Base-by-base conservation (phyloP, 208 protist genomes). In the Wallacemonas sp. region DNA sequence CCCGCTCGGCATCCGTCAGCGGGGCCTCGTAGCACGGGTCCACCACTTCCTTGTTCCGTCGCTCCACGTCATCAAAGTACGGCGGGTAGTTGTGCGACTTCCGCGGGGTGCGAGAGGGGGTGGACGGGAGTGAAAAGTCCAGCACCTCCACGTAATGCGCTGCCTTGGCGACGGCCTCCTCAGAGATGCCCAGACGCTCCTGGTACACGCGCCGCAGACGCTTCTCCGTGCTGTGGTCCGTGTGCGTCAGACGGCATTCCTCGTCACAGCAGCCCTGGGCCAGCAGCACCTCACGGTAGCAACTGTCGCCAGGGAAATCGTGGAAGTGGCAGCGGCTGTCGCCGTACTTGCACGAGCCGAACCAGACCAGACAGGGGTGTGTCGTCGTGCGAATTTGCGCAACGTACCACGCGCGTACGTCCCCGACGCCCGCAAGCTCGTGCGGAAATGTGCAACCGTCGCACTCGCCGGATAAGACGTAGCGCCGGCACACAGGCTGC, bases 271-370 rank as follows among this genome's bases (percentile, higher is more conserved):
- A n/a, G n/a, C n/a, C n/a, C n/a, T n/a, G n/a, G n/a, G n/a, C n/a
- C n/a, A n/a, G n/a, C n/a, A 48, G 18, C 42, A 48, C 42, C 42
- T 23, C 42, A 18, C 18, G 5, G 20, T 48, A 48, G 42, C 42
- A 48, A 18, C 42, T 48, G 42, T 48, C 18, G 42, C 42, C 42
- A 48, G 42, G 42, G 42, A 48, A 48, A 18, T 48, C 42, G 42
- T 4, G 7, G 42, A 48, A 48, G 42, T 22, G 20, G 42, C 42
- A 48, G 10, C 42, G 42, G 10, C 20, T 23, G 5, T 48, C 42
- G 42, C 42, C 42, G 42, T 48, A n/a, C n/a, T n/a, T n/a, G n/a
- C n/a, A n/a, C n/a, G n/a, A n/a, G n/a, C n/a, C n/a, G n/a, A n/a
- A n/a, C 42, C 42, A 48, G 18, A 48, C 42, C 12, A 22, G 10